phyloP scores from a whole-genome alignment of 768 basidiomycete genomes.

The Termitomyces sp. region DNA sequence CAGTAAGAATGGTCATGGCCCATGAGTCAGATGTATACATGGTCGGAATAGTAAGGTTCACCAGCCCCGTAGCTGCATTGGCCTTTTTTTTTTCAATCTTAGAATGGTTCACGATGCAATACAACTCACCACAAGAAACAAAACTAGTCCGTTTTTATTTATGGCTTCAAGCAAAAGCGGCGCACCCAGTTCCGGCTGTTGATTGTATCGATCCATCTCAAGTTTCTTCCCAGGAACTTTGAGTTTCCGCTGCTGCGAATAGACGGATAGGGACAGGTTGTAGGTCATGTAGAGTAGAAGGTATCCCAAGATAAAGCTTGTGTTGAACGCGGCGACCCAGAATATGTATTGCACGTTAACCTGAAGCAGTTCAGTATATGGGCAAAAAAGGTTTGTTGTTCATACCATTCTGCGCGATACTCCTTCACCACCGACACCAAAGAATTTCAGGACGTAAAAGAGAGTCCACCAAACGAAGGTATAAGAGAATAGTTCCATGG shows the following conservation, averaged over 20 bases:
- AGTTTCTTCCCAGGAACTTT: constrained; percentile 11
- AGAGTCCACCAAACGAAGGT: constrained; percentile 75
- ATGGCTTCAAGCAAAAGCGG: constrained; percentile 69
- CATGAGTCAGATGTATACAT: constrained; percentile 64
- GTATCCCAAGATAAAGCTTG: constrained; percentile 79
- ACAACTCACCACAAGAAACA: constrained; percentile 77
- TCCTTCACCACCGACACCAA: constrained; percentile 37
- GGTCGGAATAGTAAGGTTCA: constrained; percentile 77
- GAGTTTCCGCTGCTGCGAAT: constrained; percentile 28
- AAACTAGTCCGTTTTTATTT: constrained; percentile 71
- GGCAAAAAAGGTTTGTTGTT: not conserved
- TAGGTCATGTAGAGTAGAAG: constrained; percentile 71
- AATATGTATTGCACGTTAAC: constrained; percentile 86
- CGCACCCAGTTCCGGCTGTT: constrained; percentile 6
- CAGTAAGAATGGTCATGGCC: constrained; percentile 59
- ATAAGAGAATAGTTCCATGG: constrained; percentile 74
- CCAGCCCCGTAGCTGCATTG: constrained; percentile 79
- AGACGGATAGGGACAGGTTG: constrained; percentile 39
- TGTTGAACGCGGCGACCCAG: constrained; percentile 90
- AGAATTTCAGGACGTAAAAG: constrained; percentile 35
- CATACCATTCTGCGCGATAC: constrained; percentile 46
- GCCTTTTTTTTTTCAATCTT: constrained; percentile 45
- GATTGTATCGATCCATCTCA: not conserved
- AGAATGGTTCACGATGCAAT: not conserved
- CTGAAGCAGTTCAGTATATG: constrained; percentile 31